These are phyloP conservation scores for Colletotrichum sp. DNA, from an alignment of 2,329 filamentous ascomycete genomes.

Conservation along the genomic window DNA sequence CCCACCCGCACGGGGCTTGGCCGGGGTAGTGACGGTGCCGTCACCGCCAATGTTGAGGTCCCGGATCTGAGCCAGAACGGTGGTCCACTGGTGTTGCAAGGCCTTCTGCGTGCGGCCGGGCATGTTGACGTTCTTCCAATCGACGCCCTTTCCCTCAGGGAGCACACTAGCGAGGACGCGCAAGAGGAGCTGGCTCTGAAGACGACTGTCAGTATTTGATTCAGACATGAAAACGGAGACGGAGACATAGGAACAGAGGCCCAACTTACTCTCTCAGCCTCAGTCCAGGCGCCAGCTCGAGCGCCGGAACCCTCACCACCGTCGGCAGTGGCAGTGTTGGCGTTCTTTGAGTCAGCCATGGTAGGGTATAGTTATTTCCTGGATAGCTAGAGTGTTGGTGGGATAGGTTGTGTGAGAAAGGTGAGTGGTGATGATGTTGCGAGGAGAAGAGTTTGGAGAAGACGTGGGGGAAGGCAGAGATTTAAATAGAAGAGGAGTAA, in stretches of 20 bases:
- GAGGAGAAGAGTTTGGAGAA: not conserved
- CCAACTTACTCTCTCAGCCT: constrained; percentile 36
- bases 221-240: not conserved
- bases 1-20: constrained; percentile 4
- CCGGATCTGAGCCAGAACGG: constrained; percentile 37
- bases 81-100: constrained; percentile 40
- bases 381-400: not conserved
- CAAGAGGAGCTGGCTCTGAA: constrained; percentile 38
- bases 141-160: constrained; percentile 32
- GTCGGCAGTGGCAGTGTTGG: not conserved
- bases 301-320: constrained; percentile 22
- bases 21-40: not conserved
- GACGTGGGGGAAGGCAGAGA: not conserved
- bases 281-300: constrained; percentile 34
- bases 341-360: constrained; percentile 28
- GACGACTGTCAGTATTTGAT: not conserved
- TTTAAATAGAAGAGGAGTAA: not conserved
- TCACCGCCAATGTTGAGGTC: constrained; percentile 34
- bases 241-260: not conserved
- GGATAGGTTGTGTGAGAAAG: not conserved
- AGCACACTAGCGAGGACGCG: constrained; percentile 38
- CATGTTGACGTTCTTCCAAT: constrained; percentile 39
- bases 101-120: constrained; percentile 42
- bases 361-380: not conserved
- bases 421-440: not conserved